A percentile compares a stretch with the other conserved stretches of the same genome.
Evolutionary conservation across 1,284 basidiomycete species (phyloP).

Genomic region (Psilocybe mexicana): DNA sequence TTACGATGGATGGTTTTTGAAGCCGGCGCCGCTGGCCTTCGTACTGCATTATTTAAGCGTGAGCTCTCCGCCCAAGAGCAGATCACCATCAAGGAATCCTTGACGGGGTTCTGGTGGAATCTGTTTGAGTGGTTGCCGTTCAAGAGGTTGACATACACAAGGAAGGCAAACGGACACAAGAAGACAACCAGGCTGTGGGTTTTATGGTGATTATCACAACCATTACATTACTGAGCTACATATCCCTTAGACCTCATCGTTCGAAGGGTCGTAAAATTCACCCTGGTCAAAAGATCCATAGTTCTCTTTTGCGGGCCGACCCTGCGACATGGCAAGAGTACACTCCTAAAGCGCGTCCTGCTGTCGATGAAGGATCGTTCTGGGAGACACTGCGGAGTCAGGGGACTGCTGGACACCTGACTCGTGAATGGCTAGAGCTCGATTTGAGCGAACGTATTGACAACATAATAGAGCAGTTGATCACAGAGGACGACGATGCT

Average conservation of each 20-base stretch:
- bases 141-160: constrained; percentile 15
- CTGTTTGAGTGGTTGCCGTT: constrained; percentile 16
- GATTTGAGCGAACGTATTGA: background rate
- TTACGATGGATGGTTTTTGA: constrained; percentile 25
- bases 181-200: constrained; percentile 2
- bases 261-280: constrained; percentile 16
- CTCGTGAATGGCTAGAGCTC: background rate
- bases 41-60: constrained; percentile 8
- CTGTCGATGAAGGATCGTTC: background rate
- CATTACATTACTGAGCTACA: background rate
- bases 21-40: constrained; percentile 14
- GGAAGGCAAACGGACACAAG: background rate
- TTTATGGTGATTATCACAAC: background rate
- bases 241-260: constrained; percentile 12
- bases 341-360: constrained; percentile 3
- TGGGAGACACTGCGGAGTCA: background rate
- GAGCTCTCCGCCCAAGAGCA: constrained; percentile 7
- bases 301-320: constrained; percentile 10
- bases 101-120: constrained; percentile 15
- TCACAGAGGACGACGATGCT: background rate
- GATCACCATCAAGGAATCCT: constrained; percentile 17
- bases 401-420: background rate
- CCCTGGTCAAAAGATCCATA: constrained; percentile 21
- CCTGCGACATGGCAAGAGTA: background rate
- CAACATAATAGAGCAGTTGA: background rate